Base-by-base conservation (phyloP, 2,329 filamentous ascomycete species). In the Sarocladium kiliense region DNA sequence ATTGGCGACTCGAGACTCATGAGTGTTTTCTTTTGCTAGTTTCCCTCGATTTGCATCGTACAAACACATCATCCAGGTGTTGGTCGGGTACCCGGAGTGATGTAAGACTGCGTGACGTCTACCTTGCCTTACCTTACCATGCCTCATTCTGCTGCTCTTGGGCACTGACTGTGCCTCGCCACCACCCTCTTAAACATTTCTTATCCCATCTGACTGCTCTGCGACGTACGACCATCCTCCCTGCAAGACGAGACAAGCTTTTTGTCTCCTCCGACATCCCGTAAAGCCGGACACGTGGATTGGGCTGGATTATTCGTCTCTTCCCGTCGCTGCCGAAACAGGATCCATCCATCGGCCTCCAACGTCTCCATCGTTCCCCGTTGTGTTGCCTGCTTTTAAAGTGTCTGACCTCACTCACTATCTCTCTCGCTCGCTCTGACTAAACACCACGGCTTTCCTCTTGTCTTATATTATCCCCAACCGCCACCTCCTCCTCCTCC, bases 241-340 rank as follows among this genome's bases (percentile, higher is more conserved):
- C n/a, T n/a, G n/a, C n/a, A n/a, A n/a, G n/a, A n/a, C n/a, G 16
- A 39, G 36, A 16, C 36, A 39, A 39, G 36, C 36, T 39, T 39
- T 39, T n/a, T 19, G 5, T 16, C 18, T 39, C 5, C 18, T 9
- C 41, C 41, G 41, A 18, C 41, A 44, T 21, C 41, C 37, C 37
- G 37, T 41, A 10, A 11, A 41, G 10, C 18, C 37, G 25, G 9
- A 51, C 47, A 51, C 47, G 47, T 51, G 47, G 47, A 36, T n/a
- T n/a, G n/a, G n/a, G 19, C 12, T 39, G 12, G 36, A 16, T 39
- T 16, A 5, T 30, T 51, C 27, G 19, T 51, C 30, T 21, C 47
- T 34, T 51, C 47, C 47, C 47, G 47, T 51, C 19, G 47, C 47
- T 51, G 47, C 47, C 47, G 47, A 51, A 51, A n/a, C 21, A 27